phyloP scores from a whole-genome alignment of 2,329 filamentous ascomycete species.

The Harringtonia aguacate region DNA sequence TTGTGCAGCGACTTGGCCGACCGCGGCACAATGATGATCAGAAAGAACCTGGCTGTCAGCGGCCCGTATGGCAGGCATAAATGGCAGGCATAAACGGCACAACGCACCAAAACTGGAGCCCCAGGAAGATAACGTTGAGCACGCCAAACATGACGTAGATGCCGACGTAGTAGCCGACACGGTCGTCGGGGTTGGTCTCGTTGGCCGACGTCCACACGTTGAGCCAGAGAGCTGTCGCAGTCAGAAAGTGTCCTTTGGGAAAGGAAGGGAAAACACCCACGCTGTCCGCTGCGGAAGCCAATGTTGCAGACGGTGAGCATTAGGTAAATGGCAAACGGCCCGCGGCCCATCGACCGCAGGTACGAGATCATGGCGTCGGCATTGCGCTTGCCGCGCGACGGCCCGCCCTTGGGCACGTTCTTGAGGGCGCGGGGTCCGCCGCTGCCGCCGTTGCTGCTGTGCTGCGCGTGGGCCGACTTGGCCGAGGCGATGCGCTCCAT shows the following conservation, averaged over 20 bases:
- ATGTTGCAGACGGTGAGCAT: constrained; percentile 5
- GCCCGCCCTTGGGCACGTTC: not conserved
- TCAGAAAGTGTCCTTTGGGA: not conserved
- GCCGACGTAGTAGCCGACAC: constrained; percentile 24
- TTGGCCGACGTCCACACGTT: constrained; percentile 31
- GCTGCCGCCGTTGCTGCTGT: too few relatives aligned
- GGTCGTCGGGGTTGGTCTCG: constrained; percentile 27
- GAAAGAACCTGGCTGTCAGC: constrained; percentile 16
- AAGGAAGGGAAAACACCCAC: constrained; percentile 9
- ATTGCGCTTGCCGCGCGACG: constrained; percentile 8
- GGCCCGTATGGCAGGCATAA: too few relatives aligned
- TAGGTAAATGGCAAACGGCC: constrained; percentile 3
- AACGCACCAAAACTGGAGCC: constrained; percentile 2
- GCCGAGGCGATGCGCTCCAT: constrained; percentile 5
- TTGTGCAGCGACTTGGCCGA: constrained; percentile 19
- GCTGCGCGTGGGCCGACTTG: too few relatives aligned
- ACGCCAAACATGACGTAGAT: constrained; percentile 19
- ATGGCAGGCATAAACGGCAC: not conserved
- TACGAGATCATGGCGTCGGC: constrained; percentile 9
- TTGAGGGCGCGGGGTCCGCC: too few relatives aligned
- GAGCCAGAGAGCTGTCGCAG: constrained; percentile 28
- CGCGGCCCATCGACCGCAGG: constrained; percentile 2
- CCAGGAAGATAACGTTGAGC: constrained; percentile 8
- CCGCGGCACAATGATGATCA: constrained; percentile 20
- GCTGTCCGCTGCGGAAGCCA: constrained; percentile 6